Percentiles rank a stretch among this genome's conserved stretches.
phyloP scores from a whole-genome alignment of 1,284 basidiomycete genomes.

The Ceratobasidium sp. region DNA sequence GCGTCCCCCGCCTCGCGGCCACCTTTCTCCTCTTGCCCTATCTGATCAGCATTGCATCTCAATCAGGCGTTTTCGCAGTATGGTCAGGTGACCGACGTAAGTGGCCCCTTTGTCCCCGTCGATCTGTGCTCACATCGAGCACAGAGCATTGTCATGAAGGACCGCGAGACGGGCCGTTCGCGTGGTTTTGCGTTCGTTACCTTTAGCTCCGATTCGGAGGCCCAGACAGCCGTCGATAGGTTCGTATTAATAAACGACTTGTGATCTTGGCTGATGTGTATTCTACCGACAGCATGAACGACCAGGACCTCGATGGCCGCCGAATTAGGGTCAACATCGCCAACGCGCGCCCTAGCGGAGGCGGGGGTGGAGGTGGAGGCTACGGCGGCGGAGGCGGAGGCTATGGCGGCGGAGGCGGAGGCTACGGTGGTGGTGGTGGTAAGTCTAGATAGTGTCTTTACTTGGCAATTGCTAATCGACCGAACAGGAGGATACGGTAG shows the following conservation, averaged over 20 bases:
- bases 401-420: constrained; percentile 20
- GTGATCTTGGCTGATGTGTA: background rate
- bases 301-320: constrained; percentile 93
- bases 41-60: background rate
- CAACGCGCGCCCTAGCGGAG: constrained; percentile 60
- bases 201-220: constrained; percentile 88
- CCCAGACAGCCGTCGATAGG: constrained; percentile 86
- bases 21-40: constrained; percentile 4
- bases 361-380: constrained; percentile 51
- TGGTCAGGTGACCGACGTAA: constrained; percentile 44
- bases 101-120: background rate
- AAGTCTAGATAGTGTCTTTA: too few relatives aligned
- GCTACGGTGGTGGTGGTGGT: background rate
- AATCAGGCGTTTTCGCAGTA: constrained; percentile 21
- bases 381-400: constrained; percentile 34
- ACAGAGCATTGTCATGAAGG: constrained; percentile 92
- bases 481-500: background rate
- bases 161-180: constrained; percentile 95
- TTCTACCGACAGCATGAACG: constrained; percentile 69
- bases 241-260: too few relatives aligned
- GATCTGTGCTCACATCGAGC: background rate
- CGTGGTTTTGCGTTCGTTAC: constrained; percentile 99
- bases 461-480: too few relatives aligned
- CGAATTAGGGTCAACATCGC: constrained; percentile 95
- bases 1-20: background rate